A percentile compares a stretch with the other conserved stretches of the same genome.
Conservation (phyloP, 805 yeast genomes). For the Lipomyces spencermartinsiae region DNA sequence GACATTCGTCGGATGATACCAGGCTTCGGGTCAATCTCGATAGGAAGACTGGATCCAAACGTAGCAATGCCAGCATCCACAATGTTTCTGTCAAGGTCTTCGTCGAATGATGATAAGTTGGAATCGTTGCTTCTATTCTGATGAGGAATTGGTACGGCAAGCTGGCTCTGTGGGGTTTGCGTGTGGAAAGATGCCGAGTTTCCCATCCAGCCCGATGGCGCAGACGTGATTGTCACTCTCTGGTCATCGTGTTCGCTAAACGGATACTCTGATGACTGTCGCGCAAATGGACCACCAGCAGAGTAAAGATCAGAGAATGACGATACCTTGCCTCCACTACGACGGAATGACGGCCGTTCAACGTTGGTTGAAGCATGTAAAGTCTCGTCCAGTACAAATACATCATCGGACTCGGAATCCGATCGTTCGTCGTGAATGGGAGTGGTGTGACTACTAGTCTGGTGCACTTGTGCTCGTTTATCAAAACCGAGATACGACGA, state of each 20-base stretch:
- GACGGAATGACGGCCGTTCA: conserved; percentile 10
- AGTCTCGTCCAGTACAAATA: conserved; percentile 31
- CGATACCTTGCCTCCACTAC: conserved; percentile 6
- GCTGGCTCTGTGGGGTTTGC: conserved; percentile 1
- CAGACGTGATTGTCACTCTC: conserved; percentile 8
- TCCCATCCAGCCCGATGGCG: conserved; percentile 29
- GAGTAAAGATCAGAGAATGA: conserved; percentile 24
- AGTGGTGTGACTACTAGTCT: background rate
- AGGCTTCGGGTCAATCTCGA: conserved; percentile 26
- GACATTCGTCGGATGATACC: conserved; percentile 5
- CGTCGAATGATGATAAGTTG: conserved; percentile 22
- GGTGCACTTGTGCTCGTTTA: background rate
- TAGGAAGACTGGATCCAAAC: conserved; percentile 32
- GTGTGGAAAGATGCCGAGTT: conserved; percentile 24
- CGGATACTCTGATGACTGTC: background rate
- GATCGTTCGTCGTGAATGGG: conserved; percentile 7
- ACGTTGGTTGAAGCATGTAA: conserved; percentile 9
- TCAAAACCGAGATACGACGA: conserved; percentile 6
- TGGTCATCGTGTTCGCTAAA: background rate
- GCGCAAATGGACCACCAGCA: conserved; percentile 14
- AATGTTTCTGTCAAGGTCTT: background rate
- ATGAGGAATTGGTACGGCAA: conserved; percentile 1
- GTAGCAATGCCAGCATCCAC: conserved; percentile 11
- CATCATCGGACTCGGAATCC: conserved; percentile 24
- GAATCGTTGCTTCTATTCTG: conserved; percentile 7